Conservation (phyloP, 495 filamentous ascomycete genomes). For the Neurospora discreta region DNA sequence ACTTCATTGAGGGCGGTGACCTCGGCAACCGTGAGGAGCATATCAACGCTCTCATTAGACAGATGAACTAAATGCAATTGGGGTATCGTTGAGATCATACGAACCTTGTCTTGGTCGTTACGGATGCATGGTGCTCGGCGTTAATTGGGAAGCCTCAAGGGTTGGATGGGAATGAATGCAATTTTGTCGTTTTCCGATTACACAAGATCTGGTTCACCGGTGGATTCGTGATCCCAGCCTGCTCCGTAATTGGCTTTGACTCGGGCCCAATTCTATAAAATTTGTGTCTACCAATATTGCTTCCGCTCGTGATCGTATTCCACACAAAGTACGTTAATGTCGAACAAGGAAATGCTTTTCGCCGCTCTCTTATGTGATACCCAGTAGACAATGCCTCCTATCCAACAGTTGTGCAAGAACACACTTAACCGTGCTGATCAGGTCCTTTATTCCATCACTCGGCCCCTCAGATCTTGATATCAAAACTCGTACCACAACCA, state of each 20-base stretch:
- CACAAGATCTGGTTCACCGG: conserved; percentile 9
- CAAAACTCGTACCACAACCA: conserved; percentile 96
- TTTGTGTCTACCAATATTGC: not conserved
- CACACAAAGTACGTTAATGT: not conserved
- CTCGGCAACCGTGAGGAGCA: conserved; percentile 96
- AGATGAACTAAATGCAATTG: conserved; percentile 76
- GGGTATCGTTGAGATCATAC: conserved; percentile 15
- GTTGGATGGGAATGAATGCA: conserved; percentile 23
- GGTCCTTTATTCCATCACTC: not conserved
- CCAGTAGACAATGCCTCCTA: not conserved
- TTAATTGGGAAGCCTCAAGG: conserved; percentile 15
- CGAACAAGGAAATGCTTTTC: not conserved
- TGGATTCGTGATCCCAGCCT: conserved; percentile 15
- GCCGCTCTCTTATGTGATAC: not conserved
- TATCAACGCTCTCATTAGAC: conserved; percentile 91
- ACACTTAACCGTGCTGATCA: not conserved
- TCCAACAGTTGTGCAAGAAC: not conserved
- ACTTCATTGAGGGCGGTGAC: conserved; percentile 98
- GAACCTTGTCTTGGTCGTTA: conserved; percentile 27
- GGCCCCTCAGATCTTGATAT: conserved; percentile 53
- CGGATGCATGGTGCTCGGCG: conserved; percentile 27
- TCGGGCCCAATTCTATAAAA: conserved; percentile 13
- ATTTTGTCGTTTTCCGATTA: conserved; percentile 14
- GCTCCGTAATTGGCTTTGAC: conserved; percentile 8
- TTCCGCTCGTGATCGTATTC: not conserved